These are phyloP conservation scores for Cyclospora cayetanensis DNA, from an alignment of 169 alveolate genomes.

Conservation along the genomic window DNA sequence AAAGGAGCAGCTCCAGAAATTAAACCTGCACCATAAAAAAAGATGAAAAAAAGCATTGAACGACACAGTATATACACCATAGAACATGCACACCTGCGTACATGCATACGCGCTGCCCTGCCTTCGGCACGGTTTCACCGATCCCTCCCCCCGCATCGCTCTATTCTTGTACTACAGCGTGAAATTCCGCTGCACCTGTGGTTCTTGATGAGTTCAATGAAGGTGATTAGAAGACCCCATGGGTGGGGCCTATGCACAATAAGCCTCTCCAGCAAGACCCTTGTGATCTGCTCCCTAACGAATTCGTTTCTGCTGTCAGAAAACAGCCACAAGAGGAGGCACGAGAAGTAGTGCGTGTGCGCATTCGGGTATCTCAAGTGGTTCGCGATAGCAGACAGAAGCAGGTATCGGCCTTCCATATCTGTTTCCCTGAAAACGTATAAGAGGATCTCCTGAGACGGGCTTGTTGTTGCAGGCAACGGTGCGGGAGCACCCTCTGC, in stretches of 20 bases:
- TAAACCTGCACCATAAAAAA: slow-evolving; percentile 39
- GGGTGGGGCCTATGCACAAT: slow-evolving; percentile 96
- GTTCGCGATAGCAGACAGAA: slow-evolving; percentile 93
- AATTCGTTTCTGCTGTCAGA: slow-evolving; percentile 86
- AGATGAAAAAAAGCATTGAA: neutral
- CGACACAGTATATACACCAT: neutral
- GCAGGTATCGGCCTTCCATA: slow-evolving; percentile 87
- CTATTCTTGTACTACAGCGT: slow-evolving; percentile 63
- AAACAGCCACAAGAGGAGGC: slow-evolving; percentile 85
- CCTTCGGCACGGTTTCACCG: no score
- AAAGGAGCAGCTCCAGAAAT: slow-evolving; percentile 69
- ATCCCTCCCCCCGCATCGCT: neutral
- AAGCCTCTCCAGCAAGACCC: slow-evolving; percentile 92
- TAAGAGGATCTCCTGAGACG: slow-evolving; percentile 82
- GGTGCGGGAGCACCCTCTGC: neutral
- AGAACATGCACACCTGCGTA: no score
- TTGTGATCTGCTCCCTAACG: slow-evolving; percentile 92
- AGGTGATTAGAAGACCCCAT: slow-evolving; percentile 97
- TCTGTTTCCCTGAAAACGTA: slow-evolving; percentile 83
- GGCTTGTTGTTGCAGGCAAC: slow-evolving; percentile 37
- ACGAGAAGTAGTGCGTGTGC: slow-evolving; percentile 94
- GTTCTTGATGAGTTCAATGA: slow-evolving; percentile 93
- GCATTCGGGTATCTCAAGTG: slow-evolving; percentile 96
- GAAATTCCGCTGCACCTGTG: no score
- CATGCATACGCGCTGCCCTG: no score